Evolutionary conservation across 805 yeast genomes (phyloP).

Genomic region (Candida saitoana): DNA sequence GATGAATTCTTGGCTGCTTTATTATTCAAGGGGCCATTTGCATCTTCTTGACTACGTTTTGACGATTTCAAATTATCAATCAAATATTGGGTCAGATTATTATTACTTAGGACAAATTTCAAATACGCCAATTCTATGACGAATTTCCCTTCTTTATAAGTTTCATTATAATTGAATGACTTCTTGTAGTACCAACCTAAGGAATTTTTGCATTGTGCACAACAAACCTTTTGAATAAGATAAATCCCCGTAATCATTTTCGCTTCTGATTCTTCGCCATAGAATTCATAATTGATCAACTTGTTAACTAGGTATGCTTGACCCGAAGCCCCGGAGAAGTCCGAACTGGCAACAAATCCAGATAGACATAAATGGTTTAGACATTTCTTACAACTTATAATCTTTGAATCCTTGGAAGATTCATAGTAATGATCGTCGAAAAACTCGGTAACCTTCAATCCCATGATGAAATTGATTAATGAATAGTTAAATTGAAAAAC

Average conservation of each 20-base stretch:
- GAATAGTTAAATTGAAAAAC: too few relatives aligned
- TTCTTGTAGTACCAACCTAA: conserved; percentile 43
- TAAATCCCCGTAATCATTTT: conserved; percentile 39
- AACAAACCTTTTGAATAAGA: conserved; percentile 31
- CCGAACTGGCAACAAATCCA: conserved; percentile 32
- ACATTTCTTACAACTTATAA: conserved; percentile 39
- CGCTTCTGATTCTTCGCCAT: conserved; percentile 25
- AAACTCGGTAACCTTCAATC: conserved; percentile 36
- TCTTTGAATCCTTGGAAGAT: conserved; percentile 27
- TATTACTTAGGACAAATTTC: conserved; percentile 27
- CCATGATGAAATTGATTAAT: too few relatives aligned
- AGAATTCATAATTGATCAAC: conserved; percentile 31
- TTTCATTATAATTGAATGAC: conserved; percentile 30
- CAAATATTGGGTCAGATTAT: conserved; percentile 29
- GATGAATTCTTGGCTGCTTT: background rate
- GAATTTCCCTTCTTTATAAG: conserved; percentile 42
- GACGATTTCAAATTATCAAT: conserved; percentile 21
- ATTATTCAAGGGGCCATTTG: background rate
- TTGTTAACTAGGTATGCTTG: conserved; percentile 39
- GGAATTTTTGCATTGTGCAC: conserved; percentile 34
- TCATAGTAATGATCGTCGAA: conserved; percentile 36
- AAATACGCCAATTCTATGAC: conserved; percentile 39
- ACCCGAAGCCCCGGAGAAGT: conserved; percentile 38
- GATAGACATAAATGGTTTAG: conserved; percentile 38
- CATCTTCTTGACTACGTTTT: background rate